Evolutionary conservation across 140 eudicot species (phyloP).

Genomic region (Erigeron philadelphicus): DNA sequence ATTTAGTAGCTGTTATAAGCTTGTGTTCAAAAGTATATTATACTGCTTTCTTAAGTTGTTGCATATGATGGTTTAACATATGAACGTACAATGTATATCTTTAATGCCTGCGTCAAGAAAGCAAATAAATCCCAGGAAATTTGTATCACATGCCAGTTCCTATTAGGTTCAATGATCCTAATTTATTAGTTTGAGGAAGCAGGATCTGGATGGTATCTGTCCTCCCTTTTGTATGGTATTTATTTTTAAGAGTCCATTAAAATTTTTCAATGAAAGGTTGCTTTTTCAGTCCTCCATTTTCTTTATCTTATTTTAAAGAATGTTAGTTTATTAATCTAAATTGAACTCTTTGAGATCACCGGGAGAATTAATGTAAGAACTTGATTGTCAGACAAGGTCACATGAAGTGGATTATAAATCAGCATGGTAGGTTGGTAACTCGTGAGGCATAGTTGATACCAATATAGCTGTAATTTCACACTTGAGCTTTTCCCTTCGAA

Average conservation of each 20-base stretch:
- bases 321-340: background rate
- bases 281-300: background rate
- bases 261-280: background rate
- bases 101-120: background rate
- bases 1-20: background rate
- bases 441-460: background rate
- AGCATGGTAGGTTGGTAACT: background rate
- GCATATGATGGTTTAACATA: constrained; percentile 1
- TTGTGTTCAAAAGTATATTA: background rate
- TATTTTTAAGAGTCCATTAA: background rate
- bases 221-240: constrained; percentile 2
- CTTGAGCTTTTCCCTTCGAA: background rate
- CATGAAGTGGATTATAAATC: background rate
- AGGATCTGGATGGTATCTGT: constrained; percentile 10
- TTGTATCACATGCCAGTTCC: background rate
- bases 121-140: background rate
- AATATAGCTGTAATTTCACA: background rate
- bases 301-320: background rate
- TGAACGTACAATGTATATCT: background rate
- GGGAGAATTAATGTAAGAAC: background rate
- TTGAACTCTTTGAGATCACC: background rate
- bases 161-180: background rate
- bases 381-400: constrained; percentile 5
- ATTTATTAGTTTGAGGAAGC: background rate
- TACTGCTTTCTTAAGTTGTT: background rate